These are phyloP conservation scores for Phyllosticta citrichinensis DNA, from an alignment of 2,329 filamentous ascomycete genomes.

Conservation along the genomic window DNA sequence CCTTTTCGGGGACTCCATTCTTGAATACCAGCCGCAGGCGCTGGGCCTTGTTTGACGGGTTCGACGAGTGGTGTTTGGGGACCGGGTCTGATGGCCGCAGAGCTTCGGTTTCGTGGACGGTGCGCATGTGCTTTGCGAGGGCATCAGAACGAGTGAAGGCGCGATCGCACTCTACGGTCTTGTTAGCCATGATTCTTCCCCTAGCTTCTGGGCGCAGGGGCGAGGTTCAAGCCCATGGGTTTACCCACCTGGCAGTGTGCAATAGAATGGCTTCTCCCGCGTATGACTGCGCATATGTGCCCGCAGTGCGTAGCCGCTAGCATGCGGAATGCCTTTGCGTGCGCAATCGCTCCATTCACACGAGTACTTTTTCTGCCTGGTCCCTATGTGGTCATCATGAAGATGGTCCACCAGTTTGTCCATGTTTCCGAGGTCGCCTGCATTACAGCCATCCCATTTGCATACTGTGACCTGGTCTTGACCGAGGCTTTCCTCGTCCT, in stretches of 20 bases:
- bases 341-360: conserved; percentile 92
- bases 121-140: conserved; percentile 95
- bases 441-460: conserved; percentile 42
- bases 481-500: conserved; percentile 10
- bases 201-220: background rate
- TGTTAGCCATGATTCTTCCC: background rate
- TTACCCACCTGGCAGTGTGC: conserved; percentile 69
- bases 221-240: conserved; percentile 15
- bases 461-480: conserved; percentile 38
- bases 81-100: conserved; percentile 66
- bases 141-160: conserved; percentile 95
- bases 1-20: conserved; percentile 21
- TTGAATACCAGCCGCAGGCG: conserved; percentile 35
- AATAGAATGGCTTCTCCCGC: conserved; percentile 96
- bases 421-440: conserved; percentile 40
- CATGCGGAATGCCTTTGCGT: conserved; percentile 82
- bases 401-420: conserved; percentile 42
- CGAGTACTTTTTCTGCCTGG: conserved; percentile 90
- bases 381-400: conserved; percentile 89
- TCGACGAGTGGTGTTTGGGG: conserved; percentile 49
- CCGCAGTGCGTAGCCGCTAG: conserved; percentile 89
- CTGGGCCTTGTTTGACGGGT: conserved; percentile 37
- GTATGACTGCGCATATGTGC: conserved; percentile 98
- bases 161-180: conserved; percentile 73
- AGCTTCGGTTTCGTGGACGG: conserved; percentile 93